Evolutionary conservation across 1,284 basidiomycete genomes (phyloP).

Genomic region (Ceratobasidium sp.): DNA sequence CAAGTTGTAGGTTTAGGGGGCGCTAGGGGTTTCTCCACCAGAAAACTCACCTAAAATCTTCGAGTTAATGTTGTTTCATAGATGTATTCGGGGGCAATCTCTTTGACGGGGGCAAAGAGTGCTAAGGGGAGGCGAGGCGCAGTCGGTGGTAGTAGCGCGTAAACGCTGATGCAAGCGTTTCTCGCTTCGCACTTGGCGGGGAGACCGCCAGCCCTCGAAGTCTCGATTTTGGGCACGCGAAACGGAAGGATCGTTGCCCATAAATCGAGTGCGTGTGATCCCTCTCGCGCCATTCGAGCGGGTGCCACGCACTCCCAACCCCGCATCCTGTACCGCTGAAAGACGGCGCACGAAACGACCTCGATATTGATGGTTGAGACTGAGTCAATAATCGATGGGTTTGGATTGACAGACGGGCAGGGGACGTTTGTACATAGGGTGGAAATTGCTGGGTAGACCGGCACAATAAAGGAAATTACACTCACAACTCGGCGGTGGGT

Average conservation of each 20-base stretch:
- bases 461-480: too few species aligned
- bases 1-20: too few species aligned
- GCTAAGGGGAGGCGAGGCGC: conserved; percentile 90
- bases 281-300: not conserved
- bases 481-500: not conserved
- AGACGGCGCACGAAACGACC: not conserved
- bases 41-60: too few species aligned
- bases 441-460: not conserved
- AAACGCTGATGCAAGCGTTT: not conserved
- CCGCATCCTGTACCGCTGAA: not conserved
- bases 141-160: not conserved
- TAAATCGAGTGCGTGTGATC: not conserved
- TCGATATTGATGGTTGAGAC: not conserved
- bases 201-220: conserved; percentile 4
- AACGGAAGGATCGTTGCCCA: not conserved
- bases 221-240: not conserved
- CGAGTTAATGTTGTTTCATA: conserved; percentile 69
- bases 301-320: not conserved
- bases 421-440: not conserved
- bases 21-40: too few species aligned
- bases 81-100: conserved; percentile 92
- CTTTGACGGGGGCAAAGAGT: conserved; percentile 87
- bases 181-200: not conserved
- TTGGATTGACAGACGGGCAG: not conserved
- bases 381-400: not conserved